A percentile compares a stretch with the other conserved stretches of the same genome.
These are phyloP conservation scores for Cladosporium sp. DNA, from an alignment of 2,329 filamentous ascomycete species.

Conservation along the genomic window DNA sequence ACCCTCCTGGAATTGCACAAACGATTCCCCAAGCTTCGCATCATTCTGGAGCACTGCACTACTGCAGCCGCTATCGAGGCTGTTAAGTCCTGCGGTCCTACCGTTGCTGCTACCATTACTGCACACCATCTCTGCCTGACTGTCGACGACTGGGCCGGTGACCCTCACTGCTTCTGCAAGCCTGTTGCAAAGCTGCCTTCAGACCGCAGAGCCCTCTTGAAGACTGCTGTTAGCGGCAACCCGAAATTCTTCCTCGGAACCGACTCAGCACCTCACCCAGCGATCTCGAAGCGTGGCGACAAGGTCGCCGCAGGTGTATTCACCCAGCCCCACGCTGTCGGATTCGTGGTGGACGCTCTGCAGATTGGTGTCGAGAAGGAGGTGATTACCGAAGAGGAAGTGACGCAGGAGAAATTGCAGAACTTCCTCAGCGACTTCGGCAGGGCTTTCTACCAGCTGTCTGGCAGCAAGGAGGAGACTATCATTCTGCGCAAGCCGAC, in stretches of 20 bases:
- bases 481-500: slow-evolving; percentile 60
- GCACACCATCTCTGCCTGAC: slow-evolving; percentile 83
- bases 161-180: slow-evolving; percentile 80
- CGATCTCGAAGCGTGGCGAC: slow-evolving; percentile 61
- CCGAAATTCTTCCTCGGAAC: slow-evolving; percentile 73
- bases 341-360: slow-evolving; percentile 66
- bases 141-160: slow-evolving; percentile 69
- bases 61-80: slow-evolving; percentile 78
- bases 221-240: slow-evolving; percentile 61
- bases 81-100: slow-evolving; percentile 74
- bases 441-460: slow-evolving; percentile 59
- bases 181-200: slow-evolving; percentile 65
- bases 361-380: slow-evolving; percentile 62
- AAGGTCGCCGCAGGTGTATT: slow-evolving; percentile 73
- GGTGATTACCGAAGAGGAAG: slow-evolving; percentile 55
- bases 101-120: slow-evolving; percentile 79
- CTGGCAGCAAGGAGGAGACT: slow-evolving; percentile 48
- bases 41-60: slow-evolving; percentile 80
- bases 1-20: slow-evolving; percentile 73
- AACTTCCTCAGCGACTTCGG: slow-evolving; percentile 62
- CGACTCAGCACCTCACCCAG: slow-evolving; percentile 72
- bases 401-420: slow-evolving; percentile 57
- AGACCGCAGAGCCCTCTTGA: slow-evolving; percentile 72
- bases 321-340: slow-evolving; percentile 71
- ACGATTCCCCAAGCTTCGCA: slow-evolving; percentile 70